phyloP scores from a whole-genome alignment of 495 filamentous ascomycete species.

The Aspergillus nanangensis region DNA sequence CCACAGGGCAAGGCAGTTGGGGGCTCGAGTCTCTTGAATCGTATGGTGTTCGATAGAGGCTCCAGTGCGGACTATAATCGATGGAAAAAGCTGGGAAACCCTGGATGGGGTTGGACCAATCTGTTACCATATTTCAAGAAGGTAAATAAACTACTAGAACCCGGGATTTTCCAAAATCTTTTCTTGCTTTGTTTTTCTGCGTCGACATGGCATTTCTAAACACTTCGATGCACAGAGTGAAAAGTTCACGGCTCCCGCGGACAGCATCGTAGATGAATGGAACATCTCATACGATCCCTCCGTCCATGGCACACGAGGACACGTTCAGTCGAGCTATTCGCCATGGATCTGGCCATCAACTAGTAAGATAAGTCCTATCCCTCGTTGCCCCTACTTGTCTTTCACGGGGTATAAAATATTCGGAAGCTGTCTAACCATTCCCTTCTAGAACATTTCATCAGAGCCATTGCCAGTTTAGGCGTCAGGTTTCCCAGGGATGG shows the following conservation, averaged over 20 bases:
- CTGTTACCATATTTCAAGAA: conserved; percentile 1
- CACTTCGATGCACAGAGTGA: conserved; percentile 6
- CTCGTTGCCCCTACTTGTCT: too few relatives aligned
- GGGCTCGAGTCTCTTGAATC: conserved; percentile 4
- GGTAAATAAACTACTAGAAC: not conserved
- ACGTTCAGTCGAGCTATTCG: conserved; percentile 4
- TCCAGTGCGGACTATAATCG: conserved; percentile 5
- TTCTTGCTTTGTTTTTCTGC: too few relatives aligned
- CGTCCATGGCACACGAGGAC: not conserved
- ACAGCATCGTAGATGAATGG: not conserved
- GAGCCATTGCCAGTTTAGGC: not conserved
- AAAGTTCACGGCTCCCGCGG: not conserved
- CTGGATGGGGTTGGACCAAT: not conserved
- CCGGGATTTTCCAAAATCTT: not conserved
- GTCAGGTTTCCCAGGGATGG: not conserved
- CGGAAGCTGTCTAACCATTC: too few relatives aligned
- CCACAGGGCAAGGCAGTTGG: conserved; percentile 6
- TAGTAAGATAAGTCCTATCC: too few relatives aligned
- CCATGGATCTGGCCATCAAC: conserved; percentile 5
- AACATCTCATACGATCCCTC: not conserved
- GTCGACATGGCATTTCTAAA: too few relatives aligned
- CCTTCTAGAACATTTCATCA: conserved; percentile 6
- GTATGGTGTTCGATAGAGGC: conserved; percentile 4
- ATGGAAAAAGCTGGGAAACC: not conserved
- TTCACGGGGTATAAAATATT: too few relatives aligned